phyloP scores from a whole-genome alignment of 2,329 filamentous ascomycete genomes.

The Hymenotorrendiella dingleyae region DNA sequence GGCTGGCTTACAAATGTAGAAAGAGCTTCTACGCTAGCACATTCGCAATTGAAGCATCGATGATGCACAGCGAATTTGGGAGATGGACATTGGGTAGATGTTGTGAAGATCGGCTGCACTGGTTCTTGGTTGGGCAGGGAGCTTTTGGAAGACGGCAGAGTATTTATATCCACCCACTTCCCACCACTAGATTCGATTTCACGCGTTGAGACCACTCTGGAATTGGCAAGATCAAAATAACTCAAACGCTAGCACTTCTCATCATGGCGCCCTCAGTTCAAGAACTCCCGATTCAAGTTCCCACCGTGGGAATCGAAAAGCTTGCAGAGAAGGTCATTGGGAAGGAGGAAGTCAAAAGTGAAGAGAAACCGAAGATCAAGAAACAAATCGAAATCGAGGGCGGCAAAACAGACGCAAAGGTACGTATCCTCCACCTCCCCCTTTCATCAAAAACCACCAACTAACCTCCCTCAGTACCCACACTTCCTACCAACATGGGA shows the following conservation, averaged over 20 bases:
- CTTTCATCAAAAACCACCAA: not conserved
- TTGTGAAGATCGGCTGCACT: too few species aligned
- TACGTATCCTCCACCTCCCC: not conserved
- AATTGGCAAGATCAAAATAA: not conserved
- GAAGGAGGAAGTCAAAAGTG: not conserved
- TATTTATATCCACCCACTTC: too few species aligned
- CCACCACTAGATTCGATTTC: too few species aligned
- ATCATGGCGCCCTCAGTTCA: conserved; percentile 17
- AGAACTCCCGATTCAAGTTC: conserved; percentile 10
- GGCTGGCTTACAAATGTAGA: too few species aligned
- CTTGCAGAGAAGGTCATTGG: not conserved
- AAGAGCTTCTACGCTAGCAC: too few species aligned
- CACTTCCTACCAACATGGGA: conserved; percentile 69
- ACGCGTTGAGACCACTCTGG: too few species aligned
- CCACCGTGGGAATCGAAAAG: conserved; percentile 4
- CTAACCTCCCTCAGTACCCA: conserved; percentile 46
- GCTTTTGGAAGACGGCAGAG: too few species aligned
- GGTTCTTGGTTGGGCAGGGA: too few species aligned
- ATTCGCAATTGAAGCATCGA: too few species aligned
- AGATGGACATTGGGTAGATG: too few species aligned
- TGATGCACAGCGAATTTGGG: too few species aligned
- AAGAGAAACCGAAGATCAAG: conserved; percentile 12
- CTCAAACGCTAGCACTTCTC: not conserved
- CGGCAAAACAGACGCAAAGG: conserved; percentile 18
- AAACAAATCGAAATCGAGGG: conserved; percentile 20